phyloP scores from a whole-genome alignment of 805 yeast genomes.

The Saccharomycopsis malanga region DNA sequence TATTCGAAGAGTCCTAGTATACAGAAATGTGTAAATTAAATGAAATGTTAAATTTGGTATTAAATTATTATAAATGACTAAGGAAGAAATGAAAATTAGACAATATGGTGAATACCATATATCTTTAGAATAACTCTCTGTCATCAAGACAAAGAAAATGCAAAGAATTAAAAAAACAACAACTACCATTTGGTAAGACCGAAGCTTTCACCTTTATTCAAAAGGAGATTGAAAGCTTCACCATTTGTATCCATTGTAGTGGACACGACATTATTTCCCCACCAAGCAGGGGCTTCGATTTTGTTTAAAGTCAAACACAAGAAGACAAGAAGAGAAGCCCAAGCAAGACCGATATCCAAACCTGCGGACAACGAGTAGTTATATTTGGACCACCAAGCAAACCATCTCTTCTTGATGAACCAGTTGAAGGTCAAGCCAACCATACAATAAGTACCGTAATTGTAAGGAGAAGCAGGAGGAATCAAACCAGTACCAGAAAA shows the following conservation, averaged over 20 bases:
- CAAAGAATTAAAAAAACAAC: background rate
- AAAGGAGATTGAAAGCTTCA: constrained; percentile 27
- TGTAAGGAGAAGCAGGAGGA: constrained; percentile 72
- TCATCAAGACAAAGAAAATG: background rate
- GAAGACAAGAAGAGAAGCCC: constrained; percentile 50
- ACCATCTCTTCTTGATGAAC: constrained; percentile 46
- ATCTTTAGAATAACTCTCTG: no score
- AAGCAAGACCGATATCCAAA: constrained; percentile 59
- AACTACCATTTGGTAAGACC: no score
- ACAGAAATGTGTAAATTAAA: no score
- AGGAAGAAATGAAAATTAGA: no score
- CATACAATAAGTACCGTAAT: constrained; percentile 48
- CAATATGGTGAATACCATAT: no score
- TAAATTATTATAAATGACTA: no score
- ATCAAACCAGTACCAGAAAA: constrained; percentile 45
- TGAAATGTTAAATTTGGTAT: no score
- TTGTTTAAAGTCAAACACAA: constrained; percentile 45
- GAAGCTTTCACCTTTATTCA: constrained; percentile 38
- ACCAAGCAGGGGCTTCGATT: constrained; percentile 41
- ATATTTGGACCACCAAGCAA: constrained; percentile 73
- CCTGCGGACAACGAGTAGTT: constrained; percentile 63
- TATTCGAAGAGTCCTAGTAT: no score
- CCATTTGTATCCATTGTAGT: constrained; percentile 35
- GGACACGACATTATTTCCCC: constrained; percentile 52
- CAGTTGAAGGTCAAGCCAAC: constrained; percentile 53